Conservation (phyloP, 2,329 filamentous ascomycete genomes). For the Neofusicoccum parvum region DNA sequence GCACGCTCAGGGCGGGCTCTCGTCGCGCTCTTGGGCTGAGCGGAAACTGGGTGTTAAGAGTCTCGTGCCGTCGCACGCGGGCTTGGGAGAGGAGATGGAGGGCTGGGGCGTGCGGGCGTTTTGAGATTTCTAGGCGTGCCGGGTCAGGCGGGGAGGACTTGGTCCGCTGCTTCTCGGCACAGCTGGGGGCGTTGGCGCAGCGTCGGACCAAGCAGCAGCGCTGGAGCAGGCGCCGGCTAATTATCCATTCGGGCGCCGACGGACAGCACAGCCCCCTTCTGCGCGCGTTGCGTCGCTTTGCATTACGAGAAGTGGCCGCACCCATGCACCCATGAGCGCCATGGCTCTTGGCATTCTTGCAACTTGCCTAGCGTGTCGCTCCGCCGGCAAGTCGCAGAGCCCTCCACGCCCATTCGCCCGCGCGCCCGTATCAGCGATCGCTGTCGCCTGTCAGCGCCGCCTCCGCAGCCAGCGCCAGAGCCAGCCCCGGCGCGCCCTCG, state of each 20-base stretch:
- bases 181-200: slow-evolving; percentile 11
- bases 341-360: slow-evolving; percentile 22
- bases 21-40: slow-evolving; percentile 8
- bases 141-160: slow-evolving; percentile 23
- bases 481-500: no score
- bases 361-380: slow-evolving; percentile 21
- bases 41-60: slow-evolving; percentile 15
- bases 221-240: slow-evolving; percentile 20
- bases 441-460: neutral
- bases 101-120: slow-evolving; percentile 21
- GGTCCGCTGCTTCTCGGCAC: slow-evolving; percentile 22
- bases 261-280: slow-evolving; percentile 22
- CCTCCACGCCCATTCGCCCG: slow-evolving; percentile 5
- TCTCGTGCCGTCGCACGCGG: slow-evolving; percentile 15
- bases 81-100: slow-evolving; percentile 18
- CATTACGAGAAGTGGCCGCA: slow-evolving; percentile 20
- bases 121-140: slow-evolving; percentile 22
- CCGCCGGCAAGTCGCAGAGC: slow-evolving; percentile 12
- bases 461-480: neutral
- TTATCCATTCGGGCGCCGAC: slow-evolving; percentile 17
- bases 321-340: slow-evolving; percentile 19
- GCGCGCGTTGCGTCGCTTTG: slow-evolving; percentile 19
- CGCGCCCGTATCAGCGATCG: neutral
- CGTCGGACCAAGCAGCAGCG: slow-evolving; percentile 10
- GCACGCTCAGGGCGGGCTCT: neutral